Percentiles rank a stretch among this genome's conserved stretches.
Evolutionary conservation across 768 basidiomycete genomes (phyloP).

Genomic region (Amanita phalloides): DNA sequence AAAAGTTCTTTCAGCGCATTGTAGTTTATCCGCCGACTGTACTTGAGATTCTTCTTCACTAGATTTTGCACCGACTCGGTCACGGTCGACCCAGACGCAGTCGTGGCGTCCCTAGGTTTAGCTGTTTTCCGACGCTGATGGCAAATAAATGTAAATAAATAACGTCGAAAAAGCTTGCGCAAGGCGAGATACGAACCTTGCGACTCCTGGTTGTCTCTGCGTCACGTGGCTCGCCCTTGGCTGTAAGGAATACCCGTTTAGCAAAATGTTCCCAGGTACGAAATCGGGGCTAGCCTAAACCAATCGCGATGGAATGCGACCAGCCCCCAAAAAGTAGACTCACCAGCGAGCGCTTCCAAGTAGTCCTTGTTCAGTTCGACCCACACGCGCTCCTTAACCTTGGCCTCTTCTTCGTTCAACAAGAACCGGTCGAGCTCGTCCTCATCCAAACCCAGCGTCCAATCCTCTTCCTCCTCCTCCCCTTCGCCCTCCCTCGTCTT

Average conservation of each 20-base stretch:
- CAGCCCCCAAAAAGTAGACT: slow-evolving; percentile 12
- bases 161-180: slow-evolving; percentile 19
- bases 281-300: too few relatives aligned
- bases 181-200: slow-evolving; percentile 59
- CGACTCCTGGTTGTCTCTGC: slow-evolving; percentile 42
- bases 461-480: slow-evolving; percentile 32
- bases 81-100: slow-evolving; percentile 56
- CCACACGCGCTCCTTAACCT: slow-evolving; percentile 86
- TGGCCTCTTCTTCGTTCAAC: slow-evolving; percentile 70
- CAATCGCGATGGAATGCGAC: too few relatives aligned
- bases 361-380: slow-evolving; percentile 91
- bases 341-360: slow-evolving; percentile 78
- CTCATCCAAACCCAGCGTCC: slow-evolving; percentile 71
- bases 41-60: slow-evolving; percentile 76
- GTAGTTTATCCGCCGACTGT: slow-evolving; percentile 92
- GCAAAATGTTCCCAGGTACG: slow-evolving; percentile 18
- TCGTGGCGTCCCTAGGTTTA: slow-evolving; percentile 66
- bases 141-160: slow-evolving; percentile 9
- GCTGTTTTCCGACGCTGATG: slow-evolving; percentile 55
- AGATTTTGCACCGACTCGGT: slow-evolving; percentile 72
- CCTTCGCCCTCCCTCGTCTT: not conserved
- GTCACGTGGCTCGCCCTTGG: slow-evolving; percentile 54
- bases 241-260: slow-evolving; percentile 35
- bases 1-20: slow-evolving; percentile 79
- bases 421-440: slow-evolving; percentile 80